phyloP scores from a whole-genome alignment of 495 filamentous ascomycete species.

The Terfezia claveryi region DNA sequence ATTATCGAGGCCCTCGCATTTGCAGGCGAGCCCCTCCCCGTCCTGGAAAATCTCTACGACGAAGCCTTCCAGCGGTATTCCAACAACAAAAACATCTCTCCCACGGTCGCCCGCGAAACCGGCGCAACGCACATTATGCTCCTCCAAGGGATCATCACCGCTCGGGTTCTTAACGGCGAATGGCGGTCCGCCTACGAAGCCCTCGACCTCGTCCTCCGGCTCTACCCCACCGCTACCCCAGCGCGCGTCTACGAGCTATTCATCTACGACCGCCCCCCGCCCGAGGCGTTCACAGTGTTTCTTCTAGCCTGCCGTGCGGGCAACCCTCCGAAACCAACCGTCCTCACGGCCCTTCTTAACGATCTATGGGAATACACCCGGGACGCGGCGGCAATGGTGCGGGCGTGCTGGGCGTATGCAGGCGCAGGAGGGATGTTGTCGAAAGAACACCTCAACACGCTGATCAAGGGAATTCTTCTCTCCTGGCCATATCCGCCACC shows the following conservation, averaged over 20 bases:
- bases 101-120: conserved; percentile 11
- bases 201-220: conserved; percentile 25
- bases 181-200: conserved; percentile 27
- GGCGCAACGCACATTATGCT: conserved; percentile 21
- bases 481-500: conserved; percentile 1
- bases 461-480: conserved; percentile 11
- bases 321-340: conserved; percentile 11
- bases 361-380: conserved; percentile 7
- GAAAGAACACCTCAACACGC: conserved; percentile 15
- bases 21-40: conserved; percentile 18
- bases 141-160: conserved; percentile 28
- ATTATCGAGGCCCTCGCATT: conserved; percentile 27
- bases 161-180: conserved; percentile 24
- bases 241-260: conserved; percentile 24
- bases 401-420: conserved; percentile 20
- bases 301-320: conserved; percentile 27
- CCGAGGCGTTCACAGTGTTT: conserved; percentile 26
- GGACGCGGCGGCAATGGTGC: conserved; percentile 17
- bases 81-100: conserved; percentile 1
- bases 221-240: conserved; percentile 24
- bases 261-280: conserved; percentile 24
- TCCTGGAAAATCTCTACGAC: conserved; percentile 24
- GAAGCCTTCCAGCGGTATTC: conserved; percentile 23
- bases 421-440: conserved; percentile 20
- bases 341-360: conserved; percentile 15